Conservation (phyloP, 2,329 filamentous ascomycete species). For the Diaporthe sp. region DNA sequence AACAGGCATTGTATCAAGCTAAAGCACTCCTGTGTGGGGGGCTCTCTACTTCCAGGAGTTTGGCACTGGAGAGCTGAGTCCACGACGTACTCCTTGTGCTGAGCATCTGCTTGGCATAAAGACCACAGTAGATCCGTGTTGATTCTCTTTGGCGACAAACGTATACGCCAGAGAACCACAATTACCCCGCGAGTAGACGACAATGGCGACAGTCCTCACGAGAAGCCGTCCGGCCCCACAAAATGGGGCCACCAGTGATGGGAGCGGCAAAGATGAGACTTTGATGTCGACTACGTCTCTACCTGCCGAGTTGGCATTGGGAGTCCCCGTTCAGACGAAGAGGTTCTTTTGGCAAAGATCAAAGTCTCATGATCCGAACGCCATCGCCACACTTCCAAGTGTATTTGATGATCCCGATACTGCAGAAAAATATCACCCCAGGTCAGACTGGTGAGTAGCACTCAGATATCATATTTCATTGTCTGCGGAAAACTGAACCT, state of each 20-base stretch:
- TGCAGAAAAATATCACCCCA: slow-evolving; percentile 48
- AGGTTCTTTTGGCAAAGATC: slow-evolving; percentile 48
- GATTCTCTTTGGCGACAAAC: neutral
- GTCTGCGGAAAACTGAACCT: neutral
- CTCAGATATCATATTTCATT: too few species aligned
- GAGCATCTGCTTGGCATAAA: neutral
- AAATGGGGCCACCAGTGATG: neutral
- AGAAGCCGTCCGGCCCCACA: neutral
- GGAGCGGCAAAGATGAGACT: slow-evolving; percentile 19
- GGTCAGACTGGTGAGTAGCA: slow-evolving; percentile 39
- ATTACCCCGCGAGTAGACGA: neutral
- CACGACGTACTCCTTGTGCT: too few species aligned
- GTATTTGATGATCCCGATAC: slow-evolving; percentile 52
- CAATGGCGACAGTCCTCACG: slow-evolving; percentile 28
- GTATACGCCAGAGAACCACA: too few species aligned
- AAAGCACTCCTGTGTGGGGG: neutral
- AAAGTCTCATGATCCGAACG: slow-evolving; percentile 43
- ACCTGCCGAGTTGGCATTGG: slow-evolving; percentile 41
- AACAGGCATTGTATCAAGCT: neutral
- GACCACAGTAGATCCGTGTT: neutral
- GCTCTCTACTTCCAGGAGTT: neutral
- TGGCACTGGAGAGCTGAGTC: neutral
- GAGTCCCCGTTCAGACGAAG: slow-evolving; percentile 41
- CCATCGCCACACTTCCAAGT: slow-evolving; percentile 48
- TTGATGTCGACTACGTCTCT: slow-evolving; percentile 21